Evolutionary conservation across 768 basidiomycete genomes (phyloP), one percentile per base, ranked within the genome.

Genomic region (Termitomyces sp.): DNA sequence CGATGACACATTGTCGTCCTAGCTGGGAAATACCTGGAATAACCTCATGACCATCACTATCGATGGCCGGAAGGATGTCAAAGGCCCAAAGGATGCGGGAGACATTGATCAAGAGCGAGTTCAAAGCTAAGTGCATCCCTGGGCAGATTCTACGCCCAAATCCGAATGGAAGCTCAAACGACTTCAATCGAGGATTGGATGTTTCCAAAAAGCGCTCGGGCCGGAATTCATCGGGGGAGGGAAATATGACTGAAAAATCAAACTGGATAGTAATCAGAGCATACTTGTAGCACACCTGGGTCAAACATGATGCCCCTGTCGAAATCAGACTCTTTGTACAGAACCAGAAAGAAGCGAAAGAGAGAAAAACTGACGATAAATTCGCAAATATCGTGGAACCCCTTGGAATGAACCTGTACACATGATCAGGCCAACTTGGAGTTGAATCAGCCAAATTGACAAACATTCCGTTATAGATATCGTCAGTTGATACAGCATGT

Each of bases 141-240:
- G 69, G 74, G 52, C 75, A 77, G 13, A 74, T 70, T 26, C 75
- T 65, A 48, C 76, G 62, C 33, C 76, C 77, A 52, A 76, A 78
- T 30, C 77, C 73, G 61, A 75, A 79, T 4, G 73, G 69, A 41
- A 74, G 64, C n/a, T 58, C 57, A 20, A 58, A 58, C 16, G 51
- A 45, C 28, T 43, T 45, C 4, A 58, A 28, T 22, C 49, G 52
- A 38, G 5, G 67, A 20, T 40, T 26, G 20, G 51, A 28, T 5
- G 57, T 58, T 52, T 58, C 57, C 30, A 58, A 44, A n/a, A 52
- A 58, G 9, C 57, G 57, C 62, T 14, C 69, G 64, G 55, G 75
- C 72, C 61, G 68, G 38, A 44, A 56, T 40, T 53, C 54, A 2
- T 54, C 44, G 6, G 60, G 56, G 4, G 30, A 55, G 0, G 57